These are phyloP conservation scores for Chaetomidium leptoderma DNA, from an alignment of 495 filamentous ascomycete species.

Conservation along the genomic window DNA sequence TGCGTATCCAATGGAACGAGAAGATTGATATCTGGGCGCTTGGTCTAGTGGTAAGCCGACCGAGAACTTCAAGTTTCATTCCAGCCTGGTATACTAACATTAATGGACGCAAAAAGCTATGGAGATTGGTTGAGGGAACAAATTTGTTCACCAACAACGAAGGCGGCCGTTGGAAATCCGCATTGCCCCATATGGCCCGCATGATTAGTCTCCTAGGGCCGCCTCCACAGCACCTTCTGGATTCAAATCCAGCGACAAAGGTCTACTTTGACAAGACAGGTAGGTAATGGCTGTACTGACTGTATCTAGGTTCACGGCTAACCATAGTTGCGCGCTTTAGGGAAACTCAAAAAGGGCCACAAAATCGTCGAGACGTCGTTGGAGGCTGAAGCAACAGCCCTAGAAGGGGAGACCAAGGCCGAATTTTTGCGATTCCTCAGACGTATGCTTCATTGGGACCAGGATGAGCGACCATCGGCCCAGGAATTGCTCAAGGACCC, in stretches of 20 bases:
- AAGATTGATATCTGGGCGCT: slow-evolving; percentile 12
- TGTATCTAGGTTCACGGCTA: not conserved
- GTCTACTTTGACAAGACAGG: not conserved
- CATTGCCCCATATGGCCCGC: slow-evolving; percentile 3
- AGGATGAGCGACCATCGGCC: not conserved
- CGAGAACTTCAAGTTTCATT: no score
- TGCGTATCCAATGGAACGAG: slow-evolving; percentile 1
- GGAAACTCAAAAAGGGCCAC: not conserved
- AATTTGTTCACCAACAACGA: not conserved
- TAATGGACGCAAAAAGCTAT: not conserved
- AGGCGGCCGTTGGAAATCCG: not conserved
- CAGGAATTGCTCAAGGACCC: slow-evolving; percentile 6
- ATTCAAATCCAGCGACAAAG: not conserved
- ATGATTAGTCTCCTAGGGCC: slow-evolving; percentile 4
- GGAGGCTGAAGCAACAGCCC: not conserved
- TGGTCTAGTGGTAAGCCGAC: not conserved
- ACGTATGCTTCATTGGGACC: slow-evolving; percentile 4
- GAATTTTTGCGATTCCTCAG: slow-evolving; percentile 2
- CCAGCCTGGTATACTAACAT: not conserved
- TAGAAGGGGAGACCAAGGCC: slow-evolving; percentile 1
- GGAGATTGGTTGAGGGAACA: not conserved
- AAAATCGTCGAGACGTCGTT: not conserved
- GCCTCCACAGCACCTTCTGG: not conserved
- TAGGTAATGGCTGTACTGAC: not conserved
- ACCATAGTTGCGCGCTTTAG: no score